Conservation (phyloP, 371 early-diverging fungal genomes). For the Rhizopus delemar region DNA sequence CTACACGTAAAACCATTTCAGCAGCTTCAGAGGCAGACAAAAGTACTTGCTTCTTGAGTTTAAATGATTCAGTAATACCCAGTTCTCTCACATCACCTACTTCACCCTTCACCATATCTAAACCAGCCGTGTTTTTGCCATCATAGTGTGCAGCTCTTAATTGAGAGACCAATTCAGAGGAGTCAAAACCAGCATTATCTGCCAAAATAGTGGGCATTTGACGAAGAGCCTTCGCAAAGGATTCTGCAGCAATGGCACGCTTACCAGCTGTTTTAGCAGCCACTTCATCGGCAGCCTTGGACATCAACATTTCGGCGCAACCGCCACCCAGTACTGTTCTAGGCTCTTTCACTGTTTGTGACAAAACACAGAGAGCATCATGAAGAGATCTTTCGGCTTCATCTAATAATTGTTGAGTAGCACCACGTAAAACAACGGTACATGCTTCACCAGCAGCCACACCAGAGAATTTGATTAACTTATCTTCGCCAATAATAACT, state of each 20-base stretch:
- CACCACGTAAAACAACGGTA: slow-evolving; percentile 98
- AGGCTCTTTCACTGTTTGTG: slow-evolving; percentile 95
- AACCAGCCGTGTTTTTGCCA: slow-evolving; percentile 78
- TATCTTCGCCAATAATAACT: slow-evolving; percentile 97
- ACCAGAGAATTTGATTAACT: slow-evolving; percentile 96
- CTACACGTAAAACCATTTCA: slow-evolving; percentile 99
- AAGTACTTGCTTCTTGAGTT: slow-evolving; percentile 97
- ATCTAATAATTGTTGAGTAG: slow-evolving; percentile 96
- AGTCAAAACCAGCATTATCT: slow-evolving; percentile 99
- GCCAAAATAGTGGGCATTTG: slow-evolving; percentile 98
- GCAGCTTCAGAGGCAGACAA: slow-evolving; percentile 98
- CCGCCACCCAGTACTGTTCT: slow-evolving; percentile 97
- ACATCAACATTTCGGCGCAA: slow-evolving; percentile 97
- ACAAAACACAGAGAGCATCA: slow-evolving; percentile 98
- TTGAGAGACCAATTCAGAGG: slow-evolving; percentile 89
- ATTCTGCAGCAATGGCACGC: slow-evolving; percentile 95
- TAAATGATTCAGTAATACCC: slow-evolving; percentile 97
- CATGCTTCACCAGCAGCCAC: slow-evolving; percentile 97
- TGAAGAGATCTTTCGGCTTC: slow-evolving; percentile 99
- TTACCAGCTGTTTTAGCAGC: slow-evolving; percentile 93
- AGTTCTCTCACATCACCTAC: slow-evolving; percentile 86
- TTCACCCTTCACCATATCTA: slow-evolving; percentile 88
- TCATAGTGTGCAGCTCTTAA: slow-evolving; percentile 93
- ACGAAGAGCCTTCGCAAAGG: slow-evolving; percentile 95
- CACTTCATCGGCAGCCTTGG: slow-evolving; percentile 92